Percentiles rank a stretch among this genome's conserved stretches.
phyloP scores from a whole-genome alignment of 225 moss, liverwort and hornwort genomes.

The Polytrichum commune region DNA sequence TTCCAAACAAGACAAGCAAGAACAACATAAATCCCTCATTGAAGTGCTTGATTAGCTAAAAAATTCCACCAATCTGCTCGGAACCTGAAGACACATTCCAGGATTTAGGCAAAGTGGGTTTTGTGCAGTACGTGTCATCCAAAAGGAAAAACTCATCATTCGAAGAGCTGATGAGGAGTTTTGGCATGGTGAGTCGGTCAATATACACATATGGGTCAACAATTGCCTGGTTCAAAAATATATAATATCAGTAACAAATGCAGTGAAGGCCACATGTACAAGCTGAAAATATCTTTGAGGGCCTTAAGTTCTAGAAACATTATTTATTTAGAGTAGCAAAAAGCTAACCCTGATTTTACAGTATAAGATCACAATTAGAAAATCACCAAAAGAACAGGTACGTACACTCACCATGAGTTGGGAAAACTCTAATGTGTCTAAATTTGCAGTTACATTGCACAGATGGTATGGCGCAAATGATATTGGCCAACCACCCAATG shows the following conservation, averaged over 20 bases:
- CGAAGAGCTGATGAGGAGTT: slow-evolving; percentile 76
- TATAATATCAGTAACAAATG: no score
- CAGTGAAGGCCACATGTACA: no score
- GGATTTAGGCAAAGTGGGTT: not conserved
- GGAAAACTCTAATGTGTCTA: slow-evolving; percentile 69
- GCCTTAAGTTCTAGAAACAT: no score
- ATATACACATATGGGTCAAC: slow-evolving; percentile 75
- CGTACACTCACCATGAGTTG: slow-evolving; percentile 70
- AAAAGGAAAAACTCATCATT: slow-evolving; percentile 93
- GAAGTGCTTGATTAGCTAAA: no score
- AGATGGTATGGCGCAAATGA: slow-evolving; percentile 66
- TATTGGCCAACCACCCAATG: slow-evolving; percentile 93
- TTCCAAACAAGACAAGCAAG: no score
- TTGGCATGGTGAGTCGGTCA: slow-evolving; percentile 80
- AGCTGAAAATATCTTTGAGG: no score
- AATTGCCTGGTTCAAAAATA: slow-evolving; percentile 44
- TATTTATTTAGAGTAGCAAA: no score
- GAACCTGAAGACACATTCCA: not conserved
- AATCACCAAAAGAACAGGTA: no score
- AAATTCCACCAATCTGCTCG: no score
- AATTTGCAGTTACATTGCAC: slow-evolving; percentile 62
- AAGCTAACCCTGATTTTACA: no score
- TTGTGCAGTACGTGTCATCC: slow-evolving; percentile 71
- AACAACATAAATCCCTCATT: no score
- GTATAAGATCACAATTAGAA: no score